Evolutionary conservation across 177 flowering plant genomes (phyloP).

Genomic region (Telopea speciosissima): DNA sequence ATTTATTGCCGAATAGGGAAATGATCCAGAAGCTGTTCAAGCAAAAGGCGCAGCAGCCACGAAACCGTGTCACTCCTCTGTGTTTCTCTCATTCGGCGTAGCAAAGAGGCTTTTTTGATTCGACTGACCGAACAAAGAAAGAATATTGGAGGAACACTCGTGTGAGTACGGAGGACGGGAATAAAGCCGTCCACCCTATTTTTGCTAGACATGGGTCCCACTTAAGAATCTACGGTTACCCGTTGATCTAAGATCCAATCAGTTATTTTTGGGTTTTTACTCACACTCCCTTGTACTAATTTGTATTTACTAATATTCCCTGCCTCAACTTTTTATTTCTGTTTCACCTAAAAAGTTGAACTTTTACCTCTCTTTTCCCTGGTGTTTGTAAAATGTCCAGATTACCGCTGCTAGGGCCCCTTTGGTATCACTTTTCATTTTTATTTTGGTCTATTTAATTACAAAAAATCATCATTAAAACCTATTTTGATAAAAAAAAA

Average conservation of each 20-base stretch:
- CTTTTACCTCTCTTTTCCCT: too few species aligned
- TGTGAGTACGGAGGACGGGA: neutral
- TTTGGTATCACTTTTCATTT: too few species aligned
- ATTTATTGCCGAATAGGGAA: neutral
- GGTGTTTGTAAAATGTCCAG: too few species aligned
- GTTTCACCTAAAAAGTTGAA: too few species aligned
- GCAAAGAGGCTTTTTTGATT: neutral
- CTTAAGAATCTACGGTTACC: neutral
- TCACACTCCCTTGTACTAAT: too few species aligned
- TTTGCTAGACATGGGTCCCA: neutral
- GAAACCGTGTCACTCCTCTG: conserved; percentile 1
- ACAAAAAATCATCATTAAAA: too few species aligned
- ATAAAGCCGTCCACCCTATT: neutral
- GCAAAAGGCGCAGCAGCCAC: conserved; percentile 1
- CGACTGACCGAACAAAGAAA: neutral
- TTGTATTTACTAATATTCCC: too few species aligned
- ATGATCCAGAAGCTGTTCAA: conserved; percentile 8
- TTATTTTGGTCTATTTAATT: too few species aligned
- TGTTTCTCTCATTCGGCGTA: neutral
- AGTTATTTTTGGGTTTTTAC: too few species aligned
- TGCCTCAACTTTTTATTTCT: too few species aligned
- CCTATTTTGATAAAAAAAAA: too few species aligned
- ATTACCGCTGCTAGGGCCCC: too few species aligned
- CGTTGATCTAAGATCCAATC: neutral
- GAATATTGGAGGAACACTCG: neutral